Conservation (phyloP, 2,329 filamentous ascomycete genomes). For the Colletotrichum siamense region DNA sequence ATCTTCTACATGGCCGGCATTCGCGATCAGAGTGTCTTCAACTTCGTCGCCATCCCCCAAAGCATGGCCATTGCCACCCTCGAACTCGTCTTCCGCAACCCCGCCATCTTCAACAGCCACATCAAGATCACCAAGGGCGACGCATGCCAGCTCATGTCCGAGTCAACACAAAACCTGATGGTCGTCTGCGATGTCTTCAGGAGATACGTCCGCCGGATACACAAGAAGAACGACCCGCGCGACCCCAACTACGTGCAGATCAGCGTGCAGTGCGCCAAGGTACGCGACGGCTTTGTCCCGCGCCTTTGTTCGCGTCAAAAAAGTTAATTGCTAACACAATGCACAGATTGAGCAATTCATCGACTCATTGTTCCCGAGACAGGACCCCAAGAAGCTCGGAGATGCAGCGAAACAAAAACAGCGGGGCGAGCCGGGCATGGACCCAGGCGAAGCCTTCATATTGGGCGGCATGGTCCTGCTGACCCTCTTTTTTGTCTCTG, state of each 20-base stretch:
- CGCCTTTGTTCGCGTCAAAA: not conserved
- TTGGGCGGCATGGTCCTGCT: slow-evolving; percentile 71
- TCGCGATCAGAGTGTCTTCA: slow-evolving; percentile 96
- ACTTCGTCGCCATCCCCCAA: slow-evolving; percentile 97
- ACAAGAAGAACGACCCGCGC: slow-evolving; percentile 90
- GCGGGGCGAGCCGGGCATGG: slow-evolving; percentile 49
- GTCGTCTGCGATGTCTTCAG: slow-evolving; percentile 84
- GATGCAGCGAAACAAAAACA: slow-evolving; percentile 42
- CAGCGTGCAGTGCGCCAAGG: slow-evolving; percentile 87
- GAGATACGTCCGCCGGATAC: slow-evolving; percentile 79
- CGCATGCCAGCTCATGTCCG: slow-evolving; percentile 88
- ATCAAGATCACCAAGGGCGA: slow-evolving; percentile 97
- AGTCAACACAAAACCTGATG: slow-evolving; percentile 89
- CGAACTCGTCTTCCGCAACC: slow-evolving; percentile 91
- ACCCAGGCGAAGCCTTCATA: slow-evolving; percentile 66
- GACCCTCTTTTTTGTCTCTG: slow-evolving; percentile 74
- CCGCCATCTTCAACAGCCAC: slow-evolving; percentile 82
- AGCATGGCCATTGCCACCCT: slow-evolving; percentile 96
- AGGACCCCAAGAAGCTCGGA: slow-evolving; percentile 69
- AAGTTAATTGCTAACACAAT: slow-evolving; percentile 20
- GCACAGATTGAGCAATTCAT: slow-evolving; percentile 90
- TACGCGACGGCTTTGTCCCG: slow-evolving; percentile 38
- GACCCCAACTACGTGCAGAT: slow-evolving; percentile 94
- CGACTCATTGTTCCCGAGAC: slow-evolving; percentile 87
- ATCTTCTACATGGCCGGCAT: slow-evolving; percentile 97